Base-by-base conservation (phyloP, 164 flowering plant species). In the Kalanchoe fedtschenkoi region DNA sequence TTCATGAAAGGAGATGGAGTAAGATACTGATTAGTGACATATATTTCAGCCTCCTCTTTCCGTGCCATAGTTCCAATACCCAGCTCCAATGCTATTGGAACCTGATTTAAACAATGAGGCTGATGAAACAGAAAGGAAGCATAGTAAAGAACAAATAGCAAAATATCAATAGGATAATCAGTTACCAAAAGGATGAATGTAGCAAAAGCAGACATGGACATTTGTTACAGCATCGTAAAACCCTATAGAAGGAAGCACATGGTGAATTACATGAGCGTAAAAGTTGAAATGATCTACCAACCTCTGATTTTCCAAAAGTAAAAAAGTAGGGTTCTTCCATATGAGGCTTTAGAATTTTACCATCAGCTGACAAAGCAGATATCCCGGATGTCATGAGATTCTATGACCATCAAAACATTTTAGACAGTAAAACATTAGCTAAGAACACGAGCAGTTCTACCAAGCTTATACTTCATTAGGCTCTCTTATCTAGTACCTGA, bases 71-170 rank as follows among this genome's bases (percentile, higher is more conserved):
- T 81, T 67, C 96, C 99, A 37, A 90, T 82, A 63, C 95, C 99
- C 91, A 88, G 83, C 78, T 93, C 99, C 68, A 93, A 88, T 64
- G 97, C 99, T 81, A 83, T 85, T 44, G 99, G 97, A 59, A 93
- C 85, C 98, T 92, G 56, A 24, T 51, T n/a, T 26, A 47, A 10
- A 11, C 14, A 26, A 16, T 24, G 17, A 10, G 11, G 26, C 16
- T n/a, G n/a, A n/a, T n/a, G n/a, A n/a, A n/a, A n/a, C n/a, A 56
- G 32, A 51, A 51, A 26, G 16, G 16, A 51, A 26, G 30, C 16
- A 11, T 8, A 9, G 13, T 7, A 51, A 51, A 13, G 30, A 51
- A 51, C 16, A 28, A 26, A 26, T 17, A 14, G 2, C 32, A 24
- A 51, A 2, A 37, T 32, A 47, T 47, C 22, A n/a, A n/a, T n/a